A percentile compares a stretch with the other conserved stretches of the same genome.
phyloP scores from a whole-genome alignment of 148 eudicot species.

The Camellia sinensis region DNA sequence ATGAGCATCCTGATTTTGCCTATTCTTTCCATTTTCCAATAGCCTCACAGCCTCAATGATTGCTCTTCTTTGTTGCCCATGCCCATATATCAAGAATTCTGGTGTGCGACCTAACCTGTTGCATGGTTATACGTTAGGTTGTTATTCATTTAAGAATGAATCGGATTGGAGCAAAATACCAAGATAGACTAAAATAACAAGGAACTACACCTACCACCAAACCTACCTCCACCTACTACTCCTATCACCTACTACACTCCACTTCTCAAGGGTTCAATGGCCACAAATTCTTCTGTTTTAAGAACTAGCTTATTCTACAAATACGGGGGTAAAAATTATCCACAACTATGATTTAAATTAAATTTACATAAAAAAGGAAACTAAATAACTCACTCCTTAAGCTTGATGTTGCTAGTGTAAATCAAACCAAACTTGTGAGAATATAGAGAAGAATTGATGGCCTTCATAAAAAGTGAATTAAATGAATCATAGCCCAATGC shows the following conservation, averaged over 20 bases:
- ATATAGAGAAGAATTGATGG: no score
- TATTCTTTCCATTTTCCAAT: constrained; percentile 43
- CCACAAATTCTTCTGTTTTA: neutral
- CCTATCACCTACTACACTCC: no score
- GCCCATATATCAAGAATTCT: constrained; percentile 85
- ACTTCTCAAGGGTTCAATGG: constrained; percentile 7
- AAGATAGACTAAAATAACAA: neutral
- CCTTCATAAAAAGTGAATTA: no score
- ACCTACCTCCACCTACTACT: no score
- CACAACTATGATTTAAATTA: neutral
- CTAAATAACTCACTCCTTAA: neutral
- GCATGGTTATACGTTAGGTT: constrained; percentile 14
- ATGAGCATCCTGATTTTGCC: constrained; percentile 28
- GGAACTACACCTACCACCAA: no score
- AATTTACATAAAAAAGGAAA: neutral
- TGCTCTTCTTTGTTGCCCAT: constrained; percentile 93
- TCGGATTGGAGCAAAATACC: no score
- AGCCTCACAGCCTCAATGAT: constrained; percentile 86
- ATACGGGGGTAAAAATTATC: neutral
- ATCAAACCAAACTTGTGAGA: no score
- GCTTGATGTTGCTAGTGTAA: neutral
- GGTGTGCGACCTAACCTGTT: constrained; percentile 78
- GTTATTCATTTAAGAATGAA: no score
- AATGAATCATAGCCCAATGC: no score
- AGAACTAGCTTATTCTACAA: neutral